A percentile compares a stretch with the other conserved stretches of the same genome.
Conservation (phyloP, 2,329 filamentous ascomycete genomes). For the Aspergillus hiratsukae region DNA sequence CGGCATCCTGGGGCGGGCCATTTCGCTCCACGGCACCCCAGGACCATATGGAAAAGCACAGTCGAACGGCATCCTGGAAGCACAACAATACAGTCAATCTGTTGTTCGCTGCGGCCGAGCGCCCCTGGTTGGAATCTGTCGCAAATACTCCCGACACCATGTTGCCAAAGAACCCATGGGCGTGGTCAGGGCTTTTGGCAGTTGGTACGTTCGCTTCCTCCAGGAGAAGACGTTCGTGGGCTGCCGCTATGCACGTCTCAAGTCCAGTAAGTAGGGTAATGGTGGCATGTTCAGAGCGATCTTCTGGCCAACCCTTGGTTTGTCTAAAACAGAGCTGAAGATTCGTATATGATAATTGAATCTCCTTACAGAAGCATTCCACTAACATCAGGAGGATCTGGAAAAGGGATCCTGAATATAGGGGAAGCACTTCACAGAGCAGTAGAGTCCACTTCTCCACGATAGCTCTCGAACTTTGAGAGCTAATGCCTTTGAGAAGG, state of each 20-base stretch:
- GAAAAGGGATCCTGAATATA: slow-evolving; percentile 81
- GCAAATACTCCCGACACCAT: slow-evolving; percentile 91
- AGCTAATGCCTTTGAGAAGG: slow-evolving; percentile 74
- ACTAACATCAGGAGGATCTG: slow-evolving; percentile 87
- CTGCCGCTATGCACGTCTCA: slow-evolving; percentile 82
- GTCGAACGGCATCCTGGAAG: slow-evolving; percentile 90
- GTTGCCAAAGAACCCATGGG: slow-evolving; percentile 85
- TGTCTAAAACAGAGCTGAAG: slow-evolving; percentile 53
- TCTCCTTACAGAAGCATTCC: slow-evolving; percentile 78
- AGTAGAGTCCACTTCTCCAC: slow-evolving; percentile 91
- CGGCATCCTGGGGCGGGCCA: slow-evolving; percentile 52
- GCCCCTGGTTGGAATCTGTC: slow-evolving; percentile 69
- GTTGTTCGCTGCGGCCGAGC: slow-evolving; percentile 85
- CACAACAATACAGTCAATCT: slow-evolving; percentile 90
- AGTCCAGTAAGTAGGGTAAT: slow-evolving; percentile 89
- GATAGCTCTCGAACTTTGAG: slow-evolving; percentile 66
- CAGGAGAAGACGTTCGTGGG: slow-evolving; percentile 73
- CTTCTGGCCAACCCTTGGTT: slow-evolving; percentile 33
- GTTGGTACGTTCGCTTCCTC: slow-evolving; percentile 68
- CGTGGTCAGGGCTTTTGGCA: slow-evolving; percentile 74
- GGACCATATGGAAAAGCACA: slow-evolving; percentile 91
- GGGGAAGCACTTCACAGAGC: slow-evolving; percentile 73
- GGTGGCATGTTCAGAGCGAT: slow-evolving; percentile 54
- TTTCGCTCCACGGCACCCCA: slow-evolving; percentile 64
- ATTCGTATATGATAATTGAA: slow-evolving; percentile 66